A percentile compares a stretch with the other conserved stretches of the same genome.
These are phyloP conservation scores for Linnemannia schmuckeri DNA, from an alignment of 192 early-diverging fungal species.

Conservation along the genomic window DNA sequence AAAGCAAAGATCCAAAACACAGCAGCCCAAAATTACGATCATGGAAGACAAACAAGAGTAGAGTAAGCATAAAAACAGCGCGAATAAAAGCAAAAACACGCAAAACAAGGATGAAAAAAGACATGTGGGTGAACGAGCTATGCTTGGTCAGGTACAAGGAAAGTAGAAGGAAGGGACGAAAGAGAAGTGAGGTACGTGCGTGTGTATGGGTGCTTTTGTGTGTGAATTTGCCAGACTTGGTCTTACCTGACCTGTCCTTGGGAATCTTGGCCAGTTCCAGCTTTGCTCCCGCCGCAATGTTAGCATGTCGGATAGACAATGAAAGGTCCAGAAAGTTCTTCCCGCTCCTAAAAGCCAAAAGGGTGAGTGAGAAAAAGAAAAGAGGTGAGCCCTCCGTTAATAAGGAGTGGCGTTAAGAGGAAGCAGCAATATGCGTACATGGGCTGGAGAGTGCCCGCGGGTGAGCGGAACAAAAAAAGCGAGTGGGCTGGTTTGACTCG, in stretches of 20 bases:
- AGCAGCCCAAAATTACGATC: neutral
- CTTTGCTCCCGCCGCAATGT: conserved; percentile 84
- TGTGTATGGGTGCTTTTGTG: neutral
- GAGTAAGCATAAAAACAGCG: neutral
- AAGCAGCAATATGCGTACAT: neutral
- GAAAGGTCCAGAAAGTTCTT: conserved; percentile 78
- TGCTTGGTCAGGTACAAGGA: neutral
- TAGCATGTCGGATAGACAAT: conserved; percentile 83
- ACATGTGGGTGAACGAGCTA: conserved; percentile 1
- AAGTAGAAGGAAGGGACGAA: neutral
- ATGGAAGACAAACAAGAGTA: neutral
- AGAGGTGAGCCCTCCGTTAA: neutral
- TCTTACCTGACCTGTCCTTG: conserved; percentile 53
- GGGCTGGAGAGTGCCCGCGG: neutral
- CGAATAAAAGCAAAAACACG: neutral
- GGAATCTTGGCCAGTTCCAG: conserved; percentile 65
- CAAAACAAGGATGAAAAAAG: neutral
- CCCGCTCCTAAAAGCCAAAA: conserved; percentile 54
- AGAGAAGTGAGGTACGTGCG: neutral
- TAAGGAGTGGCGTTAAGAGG: neutral
- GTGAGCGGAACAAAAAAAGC: neutral
- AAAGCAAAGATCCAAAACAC: neutral
- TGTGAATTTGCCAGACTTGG: neutral
- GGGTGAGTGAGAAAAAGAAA: neutral
- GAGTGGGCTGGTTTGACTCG: neutral